These are phyloP conservation scores for Calonectria hawksworthii DNA, from an alignment of 2,329 filamentous ascomycete genomes.

Conservation along the genomic window DNA sequence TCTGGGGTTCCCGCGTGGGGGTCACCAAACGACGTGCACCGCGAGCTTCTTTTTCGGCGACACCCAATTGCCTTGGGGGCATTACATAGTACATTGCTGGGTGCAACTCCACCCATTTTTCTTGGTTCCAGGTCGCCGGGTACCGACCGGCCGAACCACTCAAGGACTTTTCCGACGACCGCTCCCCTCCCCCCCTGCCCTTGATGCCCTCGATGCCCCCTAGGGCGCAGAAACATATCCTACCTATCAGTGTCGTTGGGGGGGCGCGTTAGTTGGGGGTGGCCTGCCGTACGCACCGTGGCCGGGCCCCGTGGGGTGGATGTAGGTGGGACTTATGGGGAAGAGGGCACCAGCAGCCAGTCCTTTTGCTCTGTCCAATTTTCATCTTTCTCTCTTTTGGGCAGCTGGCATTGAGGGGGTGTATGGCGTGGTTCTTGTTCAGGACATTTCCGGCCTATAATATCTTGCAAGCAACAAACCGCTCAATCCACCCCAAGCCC, in stretches of 20 bases:
- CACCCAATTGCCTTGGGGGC: constrained; percentile 14
- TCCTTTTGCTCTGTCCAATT: not conserved
- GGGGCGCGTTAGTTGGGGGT: not conserved
- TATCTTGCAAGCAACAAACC: not conserved
- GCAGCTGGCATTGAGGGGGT: not conserved
- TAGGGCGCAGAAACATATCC: not conserved
- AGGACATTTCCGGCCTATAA: not conserved
- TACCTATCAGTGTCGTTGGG: not conserved
- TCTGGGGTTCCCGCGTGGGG: constrained; percentile 17
- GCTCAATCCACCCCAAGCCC: not conserved
- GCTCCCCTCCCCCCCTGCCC: not conserved
- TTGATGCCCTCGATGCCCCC: not conserved
- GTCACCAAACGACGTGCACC: constrained; percentile 7
- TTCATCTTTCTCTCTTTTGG: not conserved
- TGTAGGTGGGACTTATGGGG: constrained; percentile 2
- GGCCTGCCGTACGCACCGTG: not conserved
- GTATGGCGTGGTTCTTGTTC: not conserved
- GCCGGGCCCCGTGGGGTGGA: not conserved
- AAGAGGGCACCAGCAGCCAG: not conserved
- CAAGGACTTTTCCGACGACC: not conserved
- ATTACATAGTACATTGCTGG: constrained; percentile 11
- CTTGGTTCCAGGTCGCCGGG: constrained; percentile 6
- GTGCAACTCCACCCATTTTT: constrained; percentile 9
- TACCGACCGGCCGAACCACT: not conserved
- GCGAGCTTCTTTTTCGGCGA: not conserved